Evolutionary conservation across 2,329 filamentous ascomycete genomes (phyloP).

Genomic region (Fusarium sp.): DNA sequence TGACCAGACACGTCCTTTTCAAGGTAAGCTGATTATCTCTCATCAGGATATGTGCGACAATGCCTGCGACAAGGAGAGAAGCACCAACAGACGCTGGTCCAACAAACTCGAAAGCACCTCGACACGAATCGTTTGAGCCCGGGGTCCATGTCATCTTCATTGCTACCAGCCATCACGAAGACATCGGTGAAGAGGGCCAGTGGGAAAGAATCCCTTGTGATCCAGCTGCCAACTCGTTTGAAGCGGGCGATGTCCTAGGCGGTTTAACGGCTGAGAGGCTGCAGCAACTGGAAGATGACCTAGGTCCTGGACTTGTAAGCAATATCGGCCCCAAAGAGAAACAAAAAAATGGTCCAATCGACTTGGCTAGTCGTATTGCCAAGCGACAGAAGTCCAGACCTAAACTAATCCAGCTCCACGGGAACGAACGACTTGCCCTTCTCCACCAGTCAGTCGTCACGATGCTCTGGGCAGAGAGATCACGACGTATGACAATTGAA

Average conservation of each 20-base stretch:
- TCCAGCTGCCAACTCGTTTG: not conserved
- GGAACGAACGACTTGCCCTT: not conserved
- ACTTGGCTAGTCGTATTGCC: not conserved
- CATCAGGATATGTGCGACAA: not conserved
- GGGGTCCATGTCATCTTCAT: not conserved
- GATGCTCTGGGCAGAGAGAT: not conserved
- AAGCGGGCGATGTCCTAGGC: not conserved
- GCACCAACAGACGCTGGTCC: not conserved
- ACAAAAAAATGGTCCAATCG: not conserved
- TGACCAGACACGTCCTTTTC: not conserved
- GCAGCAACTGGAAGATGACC: not conserved
- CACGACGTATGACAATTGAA: not conserved
- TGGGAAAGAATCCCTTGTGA: not conserved
- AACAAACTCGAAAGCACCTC: not conserved
- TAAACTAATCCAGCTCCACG: not conserved
- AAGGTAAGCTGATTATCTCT: not conserved
- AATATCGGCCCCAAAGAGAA: not conserved
- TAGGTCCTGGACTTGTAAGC: not conserved
- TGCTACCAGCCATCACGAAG: not conserved
- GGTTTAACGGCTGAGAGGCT: not conserved
- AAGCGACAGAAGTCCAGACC: not conserved
- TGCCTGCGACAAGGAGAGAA: not conserved
- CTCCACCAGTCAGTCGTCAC: not conserved
- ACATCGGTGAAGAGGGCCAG: not conserved
- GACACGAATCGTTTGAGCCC: not conserved